These are phyloP conservation scores for Carex cristatella DNA, from an alignment of 176 grass and related monocot species.

Conservation along the genomic window DNA sequence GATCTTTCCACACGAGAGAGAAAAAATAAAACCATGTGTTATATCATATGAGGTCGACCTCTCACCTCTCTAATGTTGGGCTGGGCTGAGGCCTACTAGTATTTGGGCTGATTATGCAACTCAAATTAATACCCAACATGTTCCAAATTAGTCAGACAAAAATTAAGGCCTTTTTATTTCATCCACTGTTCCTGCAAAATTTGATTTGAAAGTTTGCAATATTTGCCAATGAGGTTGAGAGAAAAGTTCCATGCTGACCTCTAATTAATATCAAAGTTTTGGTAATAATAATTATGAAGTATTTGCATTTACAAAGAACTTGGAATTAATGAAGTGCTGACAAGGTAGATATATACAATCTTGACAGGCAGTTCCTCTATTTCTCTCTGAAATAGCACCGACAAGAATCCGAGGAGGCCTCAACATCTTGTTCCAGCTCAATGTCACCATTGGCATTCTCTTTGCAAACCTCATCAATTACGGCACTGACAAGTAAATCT, in stretches of 20 bases:
- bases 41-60: background rate
- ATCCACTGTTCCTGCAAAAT: background rate
- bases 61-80: background rate
- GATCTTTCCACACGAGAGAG: background rate
- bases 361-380: slow-evolving; percentile 78
- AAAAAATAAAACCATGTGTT: background rate
- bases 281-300: background rate
- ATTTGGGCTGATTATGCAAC: background rate
- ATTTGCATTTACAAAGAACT: background rate
- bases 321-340: background rate
- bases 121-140: too few relatives aligned
- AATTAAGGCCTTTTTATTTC: too few relatives aligned
- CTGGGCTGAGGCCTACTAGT: background rate
- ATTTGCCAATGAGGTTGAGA: background rate
- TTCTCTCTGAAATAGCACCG: slow-evolving; percentile 83
- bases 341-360: background rate
- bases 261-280: background rate
- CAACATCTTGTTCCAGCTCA: slow-evolving; percentile 96
- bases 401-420: slow-evolving; percentile 81
- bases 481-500: slow-evolving; percentile 48
- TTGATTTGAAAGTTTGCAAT: background rate
- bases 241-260: background rate
- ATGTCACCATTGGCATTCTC: slow-evolving; percentile 88
- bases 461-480: slow-evolving; percentile 82
- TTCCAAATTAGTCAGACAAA: background rate